Base-by-base conservation (phyloP, 106 monocot species). In the Platanthera guangdongensis region DNA sequence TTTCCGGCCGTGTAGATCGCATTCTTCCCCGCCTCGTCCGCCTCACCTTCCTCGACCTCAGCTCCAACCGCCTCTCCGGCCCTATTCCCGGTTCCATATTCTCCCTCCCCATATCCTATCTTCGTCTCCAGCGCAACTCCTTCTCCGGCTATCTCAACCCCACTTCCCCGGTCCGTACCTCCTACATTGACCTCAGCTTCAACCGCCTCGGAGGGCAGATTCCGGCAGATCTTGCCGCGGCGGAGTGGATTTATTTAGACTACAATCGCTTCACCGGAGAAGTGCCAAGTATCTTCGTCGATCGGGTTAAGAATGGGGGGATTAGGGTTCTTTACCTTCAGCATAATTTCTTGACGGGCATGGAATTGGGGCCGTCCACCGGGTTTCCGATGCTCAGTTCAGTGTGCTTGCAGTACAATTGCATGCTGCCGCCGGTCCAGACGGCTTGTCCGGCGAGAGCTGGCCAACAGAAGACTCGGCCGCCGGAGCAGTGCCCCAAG, bases 251-350 rank as follows among this genome's bases (percentile, higher is more conserved):
- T n/a, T 93, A 93, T 73, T 78, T 95, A 63, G 87, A 95, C 57
- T 80, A 79, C 71, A 95, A 95, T 74, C 72, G 81, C 52, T 92
- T 95, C 74, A 65, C 32, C 25, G 93, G 95, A 9, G 77, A 70
- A 18, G 78, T 95, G 63, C 93, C 92, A 78, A 47, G 7, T 72
- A 72, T 13, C 57, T 80, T 84, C 39, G 78, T 80, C 69, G 83
- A 78, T 76, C 74, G 81, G 77, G 70, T 87, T 60, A 47, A 65
- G 75, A 78, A 51, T 3, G 87, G 84, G 55, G 73, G 53, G 62
- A 82, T 95, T 8, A 73, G 74, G 65, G 50, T 88, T n/a, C 68
- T 95, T 22, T 93, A 90, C 71, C 78, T 93, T 85, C 95, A 95
- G 78, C 88, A 85, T 39, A 95, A 95, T 62, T 95, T 62, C 69